Percentiles rank a stretch among this genome's conserved stretches.
phyloP scores from a whole-genome alignment of 78 protist genomes.

The Chrysochromulina tobinii region DNA sequence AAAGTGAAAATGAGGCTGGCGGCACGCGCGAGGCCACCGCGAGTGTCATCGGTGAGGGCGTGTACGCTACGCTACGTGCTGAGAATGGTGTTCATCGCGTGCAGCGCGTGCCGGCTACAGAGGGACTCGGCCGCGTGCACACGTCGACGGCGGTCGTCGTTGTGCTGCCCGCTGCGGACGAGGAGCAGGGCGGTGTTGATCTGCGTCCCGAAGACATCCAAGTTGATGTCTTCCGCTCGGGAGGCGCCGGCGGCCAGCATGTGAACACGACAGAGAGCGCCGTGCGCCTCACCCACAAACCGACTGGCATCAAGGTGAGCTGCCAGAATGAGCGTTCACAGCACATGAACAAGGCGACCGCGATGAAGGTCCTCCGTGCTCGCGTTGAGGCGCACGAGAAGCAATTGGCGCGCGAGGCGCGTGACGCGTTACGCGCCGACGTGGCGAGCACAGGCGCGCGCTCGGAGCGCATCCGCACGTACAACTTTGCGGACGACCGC shows the following conservation, averaged over 20 bases:
- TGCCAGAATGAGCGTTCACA: conserved; percentile 86
- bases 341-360: conserved; percentile 73
- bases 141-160: conserved; percentile 86
- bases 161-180: conserved; percentile 70
- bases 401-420: conserved; percentile 33
- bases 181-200: conserved; percentile 24
- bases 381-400: conserved; percentile 65
- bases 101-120: conserved; percentile 92
- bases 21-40: conserved; percentile 75
- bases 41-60: conserved; percentile 64
- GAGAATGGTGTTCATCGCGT: conserved; percentile 94
- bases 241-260: conserved; percentile 93
- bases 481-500: conserved; percentile 72
- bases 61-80: conserved; percentile 61
- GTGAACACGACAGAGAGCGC: conserved; percentile 93
- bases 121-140: conserved; percentile 83
- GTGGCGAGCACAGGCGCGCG: background rate
- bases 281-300: conserved; percentile 84
- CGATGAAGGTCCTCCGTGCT: conserved; percentile 67
- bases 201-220: background rate
- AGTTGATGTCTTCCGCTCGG: background rate
- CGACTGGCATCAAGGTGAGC: conserved; percentile 76
- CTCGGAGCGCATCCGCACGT: conserved; percentile 43
- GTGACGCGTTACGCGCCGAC: conserved; percentile 1
- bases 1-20: conserved; percentile 43